A percentile compares a stretch with the other conserved stretches of the same genome.
Conservation (phyloP, 805 yeast genomes). For the Starmerella kuoi region DNA sequence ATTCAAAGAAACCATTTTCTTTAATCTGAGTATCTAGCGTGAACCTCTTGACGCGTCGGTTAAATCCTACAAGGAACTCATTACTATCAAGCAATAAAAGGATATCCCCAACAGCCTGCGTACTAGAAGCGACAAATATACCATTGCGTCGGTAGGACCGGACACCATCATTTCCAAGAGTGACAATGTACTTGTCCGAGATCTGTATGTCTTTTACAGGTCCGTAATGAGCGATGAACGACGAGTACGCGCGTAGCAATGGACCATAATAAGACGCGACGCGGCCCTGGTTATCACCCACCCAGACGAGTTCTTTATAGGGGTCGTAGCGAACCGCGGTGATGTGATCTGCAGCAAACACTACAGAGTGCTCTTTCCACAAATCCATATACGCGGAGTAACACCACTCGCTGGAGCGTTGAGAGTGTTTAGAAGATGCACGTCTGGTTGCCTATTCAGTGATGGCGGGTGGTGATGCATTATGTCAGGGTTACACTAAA, state of each 20-base stretch:
- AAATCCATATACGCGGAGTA: slow-evolving; percentile 18
- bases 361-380: slow-evolving; percentile 23
- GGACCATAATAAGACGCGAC: slow-evolving; percentile 36
- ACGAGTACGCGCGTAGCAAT: slow-evolving; percentile 43
- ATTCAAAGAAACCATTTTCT: slow-evolving; percentile 27
- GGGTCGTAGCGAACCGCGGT: slow-evolving; percentile 30
- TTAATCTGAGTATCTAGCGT: slow-evolving; percentile 29
- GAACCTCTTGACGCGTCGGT: slow-evolving; percentile 25
- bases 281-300: slow-evolving; percentile 47
- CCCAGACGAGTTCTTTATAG: slow-evolving; percentile 59
- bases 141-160: slow-evolving; percentile 50
- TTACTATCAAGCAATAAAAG: slow-evolving; percentile 25
- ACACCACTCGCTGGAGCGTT: too few relatives aligned
- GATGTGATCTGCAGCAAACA: slow-evolving; percentile 26
- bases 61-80: slow-evolving; percentile 29
- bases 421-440: too few relatives aligned
- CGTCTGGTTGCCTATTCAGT: too few relatives aligned
- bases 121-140: slow-evolving; percentile 30
- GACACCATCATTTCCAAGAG: slow-evolving; percentile 42
- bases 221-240: slow-evolving; percentile 41
- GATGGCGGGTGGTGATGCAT: too few relatives aligned
- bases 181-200: slow-evolving; percentile 45
- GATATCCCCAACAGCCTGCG: slow-evolving; percentile 23
- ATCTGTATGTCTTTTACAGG: slow-evolving; percentile 43
- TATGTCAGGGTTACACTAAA: too few relatives aligned